Percentiles rank a stretch among this genome's conserved stretches.
These are phyloP conservation scores for Colletotrichum higginsianum DNA, from an alignment of 2,329 filamentous ascomycete species.

Conservation along the genomic window DNA sequence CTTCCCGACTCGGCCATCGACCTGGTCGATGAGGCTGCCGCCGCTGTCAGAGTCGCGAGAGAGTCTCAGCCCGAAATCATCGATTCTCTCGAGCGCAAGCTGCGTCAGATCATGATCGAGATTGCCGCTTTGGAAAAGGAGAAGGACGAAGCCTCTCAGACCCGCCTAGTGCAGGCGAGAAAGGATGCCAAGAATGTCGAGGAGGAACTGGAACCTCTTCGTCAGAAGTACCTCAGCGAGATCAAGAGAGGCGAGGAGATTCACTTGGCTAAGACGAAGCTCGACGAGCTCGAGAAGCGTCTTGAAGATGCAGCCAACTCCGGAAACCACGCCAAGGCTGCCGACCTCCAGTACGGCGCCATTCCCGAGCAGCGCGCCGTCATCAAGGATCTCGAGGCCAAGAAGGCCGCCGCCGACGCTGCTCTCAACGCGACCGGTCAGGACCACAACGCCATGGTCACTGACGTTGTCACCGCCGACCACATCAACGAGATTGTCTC, in stretches of 20 bases:
- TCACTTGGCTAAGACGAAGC: conserved; percentile 94
- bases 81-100: conserved; percentile 91
- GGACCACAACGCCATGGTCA: conserved; percentile 82
- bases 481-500: conserved; percentile 99
- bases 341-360: conserved; percentile 96
- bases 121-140: conserved; percentile 96
- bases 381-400: conserved; percentile 85
- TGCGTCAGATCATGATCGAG: conserved; percentile 95
- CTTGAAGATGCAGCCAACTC: conserved; percentile 92
- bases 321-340: conserved; percentile 87
- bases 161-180: conserved; percentile 85
- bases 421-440: conserved; percentile 69
- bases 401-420: conserved; percentile 85
- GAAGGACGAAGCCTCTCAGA: conserved; percentile 92
- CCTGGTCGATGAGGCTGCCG: conserved; percentile 94
- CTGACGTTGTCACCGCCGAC: conserved; percentile 94
- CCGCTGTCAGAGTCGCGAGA: conserved; percentile 93
- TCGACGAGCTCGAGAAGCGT: conserved; percentile 92
- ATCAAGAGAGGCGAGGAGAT: conserved; percentile 92
- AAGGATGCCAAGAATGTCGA: conserved; percentile 94
- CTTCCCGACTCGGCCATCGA: conserved; percentile 98
- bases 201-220: conserved; percentile 91
- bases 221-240: conserved; percentile 96
- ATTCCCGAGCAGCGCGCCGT: conserved; percentile 90
- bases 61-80: conserved; percentile 97